Base-by-base conservation (phyloP, 148 eudicot species). In the Rhododendron ferrugineum region DNA sequence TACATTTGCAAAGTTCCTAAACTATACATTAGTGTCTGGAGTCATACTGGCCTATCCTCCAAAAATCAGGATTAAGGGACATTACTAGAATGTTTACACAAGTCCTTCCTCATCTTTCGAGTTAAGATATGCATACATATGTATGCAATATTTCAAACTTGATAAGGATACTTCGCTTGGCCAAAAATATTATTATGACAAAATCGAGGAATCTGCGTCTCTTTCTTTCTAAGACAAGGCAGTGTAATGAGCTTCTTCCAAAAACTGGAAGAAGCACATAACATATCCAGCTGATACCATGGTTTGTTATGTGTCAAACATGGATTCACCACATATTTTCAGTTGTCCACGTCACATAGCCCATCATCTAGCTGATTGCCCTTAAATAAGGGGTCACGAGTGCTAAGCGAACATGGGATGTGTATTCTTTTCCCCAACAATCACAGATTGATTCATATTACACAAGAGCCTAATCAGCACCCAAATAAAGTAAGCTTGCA, bases 231-330 rank as follows among this genome's bases (percentile, higher is more conserved):
- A 9, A n/a, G n/a, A 1, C 60, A 54, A 3, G 60, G 23, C 22
- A 54, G 22, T 54, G 22, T 23, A 54, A 16, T 54, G 54, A 26
- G 40, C 40, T 32, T 28, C 56, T 47, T 1, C 18, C 2, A 15
- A 46, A 26, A 16, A 30, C 28, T 18, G 20, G 40, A 82, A 26
- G 36, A 16, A 80, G 42, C 34, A 44, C 52, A 64, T 44, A 15
- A 5, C 54, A 82, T 66, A 28, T 30, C 76, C 56, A 70, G 1
- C 40, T 1, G 5, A 66, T 68, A 37, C 28, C 42, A 83, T 70
- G 62, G 78, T 30, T 70, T 70, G 78, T 68, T 14, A 30, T n/a
- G 37, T 40, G 84, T 42, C 84, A 28, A 62, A n/a, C 84, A 82
- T 2, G 4, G 37, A 44, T 46, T 26, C 26, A 20, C 42, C 22